Percentiles rank a stretch among this genome's conserved stretches.
phyloP scores from a whole-genome alignment of 2,329 filamentous ascomycete genomes.

The Fusarium siculi region DNA sequence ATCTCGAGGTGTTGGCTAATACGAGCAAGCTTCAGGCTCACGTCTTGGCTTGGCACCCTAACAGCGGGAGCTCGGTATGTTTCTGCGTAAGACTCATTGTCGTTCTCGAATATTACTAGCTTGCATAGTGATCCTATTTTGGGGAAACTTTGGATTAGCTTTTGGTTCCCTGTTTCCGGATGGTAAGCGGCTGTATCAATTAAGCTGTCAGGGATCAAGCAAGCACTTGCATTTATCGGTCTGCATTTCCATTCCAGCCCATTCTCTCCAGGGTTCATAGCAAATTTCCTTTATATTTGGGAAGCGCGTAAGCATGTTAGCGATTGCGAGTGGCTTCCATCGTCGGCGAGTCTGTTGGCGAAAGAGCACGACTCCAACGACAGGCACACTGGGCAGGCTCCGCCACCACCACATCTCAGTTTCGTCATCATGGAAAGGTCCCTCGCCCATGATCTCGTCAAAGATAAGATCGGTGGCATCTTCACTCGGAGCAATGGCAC shows the following conservation, averaged over 20 bases:
- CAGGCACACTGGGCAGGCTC: neutral
- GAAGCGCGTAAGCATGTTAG: slow-evolving; percentile 49
- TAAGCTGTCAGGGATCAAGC: slow-evolving; percentile 8
- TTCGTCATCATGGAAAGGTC: neutral
- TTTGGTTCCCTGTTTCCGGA: slow-evolving; percentile 36
- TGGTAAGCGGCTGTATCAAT: slow-evolving; percentile 30
- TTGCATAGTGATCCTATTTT: slow-evolving; percentile 36
- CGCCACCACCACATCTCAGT: neutral
- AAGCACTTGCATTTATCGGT: slow-evolving; percentile 47
- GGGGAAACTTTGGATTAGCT: slow-evolving; percentile 44
- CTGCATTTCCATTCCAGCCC: slow-evolving; percentile 16
- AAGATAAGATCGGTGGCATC: fast-evolving
- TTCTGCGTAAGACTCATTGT: slow-evolving; percentile 44
- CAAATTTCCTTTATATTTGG: slow-evolving; percentile 51
- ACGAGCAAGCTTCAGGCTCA: slow-evolving; percentile 45
- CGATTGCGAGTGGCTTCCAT: slow-evolving; percentile 48
- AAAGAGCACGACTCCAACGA: neutral
- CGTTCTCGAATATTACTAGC: slow-evolving; percentile 51
- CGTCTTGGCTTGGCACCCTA: slow-evolving; percentile 34
- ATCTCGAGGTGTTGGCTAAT: slow-evolving; percentile 44
- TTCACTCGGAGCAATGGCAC: neutral
- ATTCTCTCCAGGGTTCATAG: slow-evolving; percentile 54
- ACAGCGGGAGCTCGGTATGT: slow-evolving; percentile 14
- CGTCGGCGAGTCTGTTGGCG: slow-evolving; percentile 40
- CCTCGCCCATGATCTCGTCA: neutral